A percentile compares a stretch with the other conserved stretches of the same genome.
phyloP scores from a whole-genome alignment of 2,329 filamentous ascomycete species.

The Periconia sp. region DNA sequence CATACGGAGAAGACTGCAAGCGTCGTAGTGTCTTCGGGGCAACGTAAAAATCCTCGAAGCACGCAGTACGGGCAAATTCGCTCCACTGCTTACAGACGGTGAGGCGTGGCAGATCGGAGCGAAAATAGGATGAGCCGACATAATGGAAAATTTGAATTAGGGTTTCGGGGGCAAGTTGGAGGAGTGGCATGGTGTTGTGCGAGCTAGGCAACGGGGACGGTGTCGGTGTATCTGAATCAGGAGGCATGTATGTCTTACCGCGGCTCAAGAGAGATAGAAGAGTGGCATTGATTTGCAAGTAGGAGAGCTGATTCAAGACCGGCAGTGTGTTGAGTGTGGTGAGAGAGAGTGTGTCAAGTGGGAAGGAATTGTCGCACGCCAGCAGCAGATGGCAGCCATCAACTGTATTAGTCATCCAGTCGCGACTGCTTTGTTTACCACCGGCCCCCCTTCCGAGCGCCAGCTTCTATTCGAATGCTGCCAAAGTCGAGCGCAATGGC shows the following conservation, averaged over 20 bases:
- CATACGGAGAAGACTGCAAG: constrained; percentile 24
- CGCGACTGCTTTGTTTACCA: no score
- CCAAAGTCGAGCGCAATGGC: constrained; percentile 18
- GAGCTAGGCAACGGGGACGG: constrained; percentile 17
- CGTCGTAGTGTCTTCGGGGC: constrained; percentile 22
- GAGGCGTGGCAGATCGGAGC: constrained; percentile 25
- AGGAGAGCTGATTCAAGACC: constrained; percentile 10
- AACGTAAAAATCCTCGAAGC: constrained; percentile 23
- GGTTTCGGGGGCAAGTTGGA: constrained; percentile 26
- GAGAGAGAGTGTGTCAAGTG: constrained; percentile 7
- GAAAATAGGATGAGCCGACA: constrained; percentile 27
- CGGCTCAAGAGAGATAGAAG: constrained; percentile 5
- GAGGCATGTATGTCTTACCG: constrained; percentile 8
- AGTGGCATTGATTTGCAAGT: constrained; percentile 11
- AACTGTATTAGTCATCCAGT: constrained; percentile 1
- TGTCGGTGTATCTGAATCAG: constrained; percentile 12
- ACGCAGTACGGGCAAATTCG: constrained; percentile 23
- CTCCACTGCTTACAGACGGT: constrained; percentile 28
- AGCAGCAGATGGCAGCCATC: not conserved
- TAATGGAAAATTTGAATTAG: constrained; percentile 23
- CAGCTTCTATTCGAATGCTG: constrained; percentile 18
- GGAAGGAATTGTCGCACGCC: constrained; percentile 3
- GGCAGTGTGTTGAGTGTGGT: constrained; percentile 9
- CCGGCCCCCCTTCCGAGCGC: constrained; percentile 14
- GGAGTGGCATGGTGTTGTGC: constrained; percentile 22